phyloP scores from a whole-genome alignment of 2,329 filamentous ascomycete genomes.

The Ophiocordyceps camponoti-leonardi region DNA sequence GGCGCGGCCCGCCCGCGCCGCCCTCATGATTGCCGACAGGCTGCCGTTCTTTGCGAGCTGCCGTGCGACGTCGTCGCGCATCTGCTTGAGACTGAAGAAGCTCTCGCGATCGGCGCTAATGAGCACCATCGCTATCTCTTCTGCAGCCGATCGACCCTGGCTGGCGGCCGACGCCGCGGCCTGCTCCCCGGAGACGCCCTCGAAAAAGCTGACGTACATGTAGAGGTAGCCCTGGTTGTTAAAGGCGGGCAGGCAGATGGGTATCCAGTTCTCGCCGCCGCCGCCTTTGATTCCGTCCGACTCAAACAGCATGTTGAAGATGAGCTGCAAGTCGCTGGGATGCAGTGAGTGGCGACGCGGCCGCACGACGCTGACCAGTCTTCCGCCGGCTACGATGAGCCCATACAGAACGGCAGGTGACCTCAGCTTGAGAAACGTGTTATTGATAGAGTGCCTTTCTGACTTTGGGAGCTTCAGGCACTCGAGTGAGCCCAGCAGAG shows the following conservation, averaged over 20 bases:
- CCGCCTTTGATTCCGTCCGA: slow-evolving; percentile 81
- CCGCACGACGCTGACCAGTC: slow-evolving; percentile 84
- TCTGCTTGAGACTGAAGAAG: slow-evolving; percentile 74
- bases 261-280: slow-evolving; percentile 92
- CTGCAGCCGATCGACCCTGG: slow-evolving; percentile 46
- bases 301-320: slow-evolving; percentile 99
- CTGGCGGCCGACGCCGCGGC: slow-evolving; percentile 27
- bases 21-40: slow-evolving; percentile 55
- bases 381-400: slow-evolving; percentile 78
- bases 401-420: slow-evolving; percentile 76
- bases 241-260: slow-evolving; percentile 86
- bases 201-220: slow-evolving; percentile 97
- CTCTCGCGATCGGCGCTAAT: slow-evolving; percentile 87
- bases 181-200: slow-evolving; percentile 29
- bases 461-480: slow-evolving; percentile 85
- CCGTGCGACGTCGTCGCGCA: slow-evolving; percentile 43
- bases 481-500: slow-evolving; percentile 76
- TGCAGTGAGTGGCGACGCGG: slow-evolving; percentile 92
- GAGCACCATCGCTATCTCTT: slow-evolving; percentile 78
- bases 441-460: slow-evolving; percentile 74
- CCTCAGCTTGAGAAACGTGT: slow-evolving; percentile 62
- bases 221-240: slow-evolving; percentile 94
- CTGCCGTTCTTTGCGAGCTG: slow-evolving; percentile 63
- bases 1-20: slow-evolving; percentile 55
- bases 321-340: slow-evolving; percentile 83